phyloP scores from a whole-genome alignment of 2,329 filamentous ascomycete species.

The Fusarium coicis region DNA sequence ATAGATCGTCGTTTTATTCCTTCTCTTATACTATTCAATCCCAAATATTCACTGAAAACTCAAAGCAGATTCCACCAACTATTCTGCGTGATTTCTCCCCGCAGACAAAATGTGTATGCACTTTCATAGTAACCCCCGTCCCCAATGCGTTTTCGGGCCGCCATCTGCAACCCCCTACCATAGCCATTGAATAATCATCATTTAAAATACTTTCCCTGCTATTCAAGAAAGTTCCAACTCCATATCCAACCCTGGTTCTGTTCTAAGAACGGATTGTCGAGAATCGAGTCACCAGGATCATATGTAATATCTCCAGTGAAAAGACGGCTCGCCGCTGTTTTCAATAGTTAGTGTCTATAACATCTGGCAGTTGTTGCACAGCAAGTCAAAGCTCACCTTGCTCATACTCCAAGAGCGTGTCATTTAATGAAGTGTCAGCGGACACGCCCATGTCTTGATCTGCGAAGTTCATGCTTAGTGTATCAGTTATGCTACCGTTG shows the following conservation, averaged over 20 bases:
- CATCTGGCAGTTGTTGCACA: background rate
- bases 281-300: background rate
- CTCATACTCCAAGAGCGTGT: background rate
- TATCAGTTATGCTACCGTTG: background rate
- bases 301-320: background rate
- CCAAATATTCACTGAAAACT: fast-evolving
- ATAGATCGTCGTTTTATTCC: fast-evolving
- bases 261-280: fast-evolving
- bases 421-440: background rate
- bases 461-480: fast-evolving
- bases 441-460: fast-evolving
- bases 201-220: too few species aligned
- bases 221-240: background rate
- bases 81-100: fast-evolving
- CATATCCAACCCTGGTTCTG: background rate
- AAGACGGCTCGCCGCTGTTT: background rate
- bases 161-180: too few species aligned
- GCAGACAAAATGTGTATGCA: fast-evolving
- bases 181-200: too few species aligned
- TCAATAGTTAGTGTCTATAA: fast-evolving
- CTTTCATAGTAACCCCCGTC: background rate
- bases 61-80: fast-evolving
- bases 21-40: too few species aligned
- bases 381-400: background rate
- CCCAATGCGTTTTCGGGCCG: fast-evolving